These are phyloP conservation scores for Rhodamnia argentea DNA, from an alignment of 345 rosid species.

Conservation along the genomic window DNA sequence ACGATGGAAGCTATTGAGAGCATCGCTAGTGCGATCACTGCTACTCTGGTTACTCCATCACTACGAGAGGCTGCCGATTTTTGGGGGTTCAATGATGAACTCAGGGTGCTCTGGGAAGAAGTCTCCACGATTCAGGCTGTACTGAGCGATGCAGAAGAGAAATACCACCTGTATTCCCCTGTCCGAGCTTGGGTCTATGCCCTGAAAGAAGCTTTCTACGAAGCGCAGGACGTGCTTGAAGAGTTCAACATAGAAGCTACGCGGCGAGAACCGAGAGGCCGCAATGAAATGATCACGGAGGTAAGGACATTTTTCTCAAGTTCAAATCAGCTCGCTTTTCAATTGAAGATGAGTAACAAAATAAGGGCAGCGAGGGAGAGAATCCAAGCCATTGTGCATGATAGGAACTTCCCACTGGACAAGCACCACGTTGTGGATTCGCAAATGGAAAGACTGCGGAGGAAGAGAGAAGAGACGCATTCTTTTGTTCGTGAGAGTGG, in stretches of 20 bases:
- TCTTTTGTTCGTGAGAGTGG: not conserved
- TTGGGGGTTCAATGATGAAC: no score
- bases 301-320: conserved; percentile 2
- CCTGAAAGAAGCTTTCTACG: conserved; percentile 12
- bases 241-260: conserved; percentile 8
- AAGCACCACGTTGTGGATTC: no score
- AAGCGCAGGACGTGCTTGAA: conserved; percentile 21
- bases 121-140: not conserved
- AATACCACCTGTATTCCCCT: not conserved
- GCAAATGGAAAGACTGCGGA: no score
- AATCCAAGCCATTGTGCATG: not conserved
- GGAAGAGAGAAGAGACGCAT: not conserved
- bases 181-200: conserved; percentile 10
- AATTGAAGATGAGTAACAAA: not conserved
- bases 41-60: no score
- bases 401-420: not conserved
- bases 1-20: no score
- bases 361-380: not conserved
- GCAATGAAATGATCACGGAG: not conserved
- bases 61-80: no score
- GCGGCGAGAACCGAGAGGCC: not conserved
- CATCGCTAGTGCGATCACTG: no score
- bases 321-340: not conserved
- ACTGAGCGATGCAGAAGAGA: conserved; percentile 7
- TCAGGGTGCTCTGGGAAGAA: rapidly evolving